Base-by-base conservation (phyloP, 2,329 filamentous ascomycete genomes). In the Clarireedia monteithiana region DNA sequence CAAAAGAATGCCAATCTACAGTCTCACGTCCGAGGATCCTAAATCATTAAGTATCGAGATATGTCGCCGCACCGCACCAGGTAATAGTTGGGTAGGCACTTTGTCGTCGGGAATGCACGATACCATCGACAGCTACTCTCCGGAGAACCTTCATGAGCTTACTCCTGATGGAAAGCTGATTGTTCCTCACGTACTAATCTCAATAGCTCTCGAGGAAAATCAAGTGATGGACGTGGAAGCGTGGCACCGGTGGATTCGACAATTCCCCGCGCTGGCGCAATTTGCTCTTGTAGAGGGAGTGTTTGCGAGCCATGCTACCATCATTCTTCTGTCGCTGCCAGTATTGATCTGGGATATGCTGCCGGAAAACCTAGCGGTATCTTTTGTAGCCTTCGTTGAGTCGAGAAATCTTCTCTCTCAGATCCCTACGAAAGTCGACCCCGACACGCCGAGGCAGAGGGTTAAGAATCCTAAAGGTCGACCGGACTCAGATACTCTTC, bases 231-330 rank as follows among this genome's bases (percentile, higher is more conserved):
- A 83, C 48, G 69, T 84, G n/a, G 75, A 78, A 55, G 78, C 78
- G 4, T 83, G 80, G 79, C 75, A 82, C 63, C 73, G 76, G 54
- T 83, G 80, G 80, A 71, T 83, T 3, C 68, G 72, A 27, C 74
- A 72, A 17, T 81, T 83, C 58, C 80, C 81, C 0, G 76, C 78
- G 2, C 70, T 83, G 55, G 80, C 80, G 44, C 82, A 79, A 61
- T 79, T 82, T 59, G 79, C 82, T 66, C 81, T 81, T 62, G 75
- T 84, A 5, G 80, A 84, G 62, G 80, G 79, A 7, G 74, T 82
- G 1, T 84, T 83, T 67, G 81, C 81, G 63, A 83, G 80, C 50
- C 79, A 83, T 62, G 83, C 81, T 0, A 83, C 78, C 0, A 68
- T 83, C 44, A 72, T 84, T 5, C 67, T 83, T 6, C 67, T 83